Evolutionary conservation across 78 protist species (phyloP).

Genomic region (Salpingoeca rosetta): DNA sequence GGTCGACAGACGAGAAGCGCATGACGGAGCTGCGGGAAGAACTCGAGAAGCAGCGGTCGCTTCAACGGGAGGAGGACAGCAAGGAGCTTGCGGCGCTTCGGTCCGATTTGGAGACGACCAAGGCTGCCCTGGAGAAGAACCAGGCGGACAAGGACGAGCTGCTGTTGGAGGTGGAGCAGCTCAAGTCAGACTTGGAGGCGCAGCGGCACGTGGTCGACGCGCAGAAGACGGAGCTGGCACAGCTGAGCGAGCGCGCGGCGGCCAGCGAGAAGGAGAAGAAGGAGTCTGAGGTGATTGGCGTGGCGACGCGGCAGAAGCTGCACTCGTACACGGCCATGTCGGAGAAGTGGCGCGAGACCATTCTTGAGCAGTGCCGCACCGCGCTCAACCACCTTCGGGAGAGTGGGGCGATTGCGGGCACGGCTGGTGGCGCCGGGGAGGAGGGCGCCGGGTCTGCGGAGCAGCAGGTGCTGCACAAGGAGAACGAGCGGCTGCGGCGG

Average conservation of each 20-base stretch:
- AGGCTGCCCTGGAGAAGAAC: no score
- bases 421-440: no score
- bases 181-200: no score
- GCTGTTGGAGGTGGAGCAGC: background rate
- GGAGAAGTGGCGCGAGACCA: background rate
- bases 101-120: background rate
- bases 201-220: no score
- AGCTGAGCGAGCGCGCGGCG: no score
- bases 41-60: background rate
- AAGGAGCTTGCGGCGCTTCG: background rate
- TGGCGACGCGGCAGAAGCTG: background rate
- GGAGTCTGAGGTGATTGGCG: background rate
- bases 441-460: no score
- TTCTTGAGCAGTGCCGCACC: no score
- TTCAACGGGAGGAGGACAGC: background rate
- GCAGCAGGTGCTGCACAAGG: no score
- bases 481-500: no score
- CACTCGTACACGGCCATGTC: constrained; percentile 2
- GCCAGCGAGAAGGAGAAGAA: background rate
- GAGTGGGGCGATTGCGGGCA: no score
- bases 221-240: no score
- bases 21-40: constrained; percentile 23
- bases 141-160: background rate
- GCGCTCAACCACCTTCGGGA: no score
- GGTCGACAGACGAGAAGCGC: constrained; percentile 22